These are phyloP conservation scores for Spatholobus suberectus DNA, from an alignment of 306 rosid genomes.

Conservation along the genomic window DNA sequence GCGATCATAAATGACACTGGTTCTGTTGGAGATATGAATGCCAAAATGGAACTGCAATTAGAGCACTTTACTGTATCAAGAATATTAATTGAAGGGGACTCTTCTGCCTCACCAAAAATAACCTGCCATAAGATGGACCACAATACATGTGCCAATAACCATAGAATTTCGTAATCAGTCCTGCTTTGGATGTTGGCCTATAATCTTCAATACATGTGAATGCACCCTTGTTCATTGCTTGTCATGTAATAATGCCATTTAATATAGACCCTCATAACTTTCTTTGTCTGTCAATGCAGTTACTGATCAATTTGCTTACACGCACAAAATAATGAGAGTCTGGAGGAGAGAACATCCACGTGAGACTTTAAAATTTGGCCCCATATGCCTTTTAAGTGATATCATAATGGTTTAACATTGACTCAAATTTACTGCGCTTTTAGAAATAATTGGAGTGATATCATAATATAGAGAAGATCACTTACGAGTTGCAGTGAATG, in stretches of 20 bases:
- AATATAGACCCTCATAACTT: slow-evolving; percentile 17
- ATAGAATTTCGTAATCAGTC: slow-evolving; percentile 29
- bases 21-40: slow-evolving; percentile 70
- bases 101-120: slow-evolving; percentile 22
- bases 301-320: slow-evolving; percentile 18
- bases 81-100: slow-evolving; percentile 14
- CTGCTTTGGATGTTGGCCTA: slow-evolving; percentile 36
- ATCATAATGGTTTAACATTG: neutral
- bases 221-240: slow-evolving; percentile 17
- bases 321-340: neutral
- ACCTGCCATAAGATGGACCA: slow-evolving; percentile 42
- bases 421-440: slow-evolving; percentile 53
- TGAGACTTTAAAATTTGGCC: neutral
- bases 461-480: too few species aligned
- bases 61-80: slow-evolving; percentile 25
- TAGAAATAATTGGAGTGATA: too few species aligned
- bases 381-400: neutral
- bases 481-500: too few species aligned
- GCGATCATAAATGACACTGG: slow-evolving; percentile 96
- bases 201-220: slow-evolving; percentile 37
- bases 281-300: slow-evolving; percentile 13
- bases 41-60: slow-evolving; percentile 38
- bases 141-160: slow-evolving; percentile 32
- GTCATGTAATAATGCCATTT: slow-evolving; percentile 26
- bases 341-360: neutral